These are phyloP conservation scores for Komagataella phaffii DNA, from an alignment of 805 yeast species.

Conservation along the genomic window DNA sequence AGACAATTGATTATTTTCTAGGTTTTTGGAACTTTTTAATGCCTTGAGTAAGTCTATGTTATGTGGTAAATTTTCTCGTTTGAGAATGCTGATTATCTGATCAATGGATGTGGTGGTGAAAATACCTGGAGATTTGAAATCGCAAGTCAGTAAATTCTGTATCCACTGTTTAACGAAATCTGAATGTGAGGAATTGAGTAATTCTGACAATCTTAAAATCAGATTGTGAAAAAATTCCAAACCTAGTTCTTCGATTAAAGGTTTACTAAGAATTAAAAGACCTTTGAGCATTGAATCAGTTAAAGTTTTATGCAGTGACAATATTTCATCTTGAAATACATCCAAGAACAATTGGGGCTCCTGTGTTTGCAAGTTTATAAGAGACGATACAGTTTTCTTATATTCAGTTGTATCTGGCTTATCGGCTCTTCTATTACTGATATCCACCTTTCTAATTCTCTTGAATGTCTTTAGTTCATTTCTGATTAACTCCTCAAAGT, in stretches of 20 bases:
- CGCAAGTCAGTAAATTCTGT: not conserved
- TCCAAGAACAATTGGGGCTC: not conserved
- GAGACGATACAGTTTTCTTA: slow-evolving; percentile 7
- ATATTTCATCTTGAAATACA: not conserved
- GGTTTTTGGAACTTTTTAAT: not conserved
- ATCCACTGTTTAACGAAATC: not conserved
- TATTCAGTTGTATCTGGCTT: slow-evolving; percentile 27
- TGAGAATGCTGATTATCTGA: not conserved
- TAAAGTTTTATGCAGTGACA: not conserved
- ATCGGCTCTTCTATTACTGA: slow-evolving; percentile 20
- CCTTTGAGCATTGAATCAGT: not conserved
- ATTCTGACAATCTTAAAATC: not conserved
- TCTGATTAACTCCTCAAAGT: slow-evolving; percentile 11
- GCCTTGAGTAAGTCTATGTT: not conserved
- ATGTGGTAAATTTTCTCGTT: not conserved
- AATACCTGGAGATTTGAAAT: not conserved
- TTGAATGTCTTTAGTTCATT: slow-evolving; percentile 31
- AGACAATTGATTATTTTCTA: not conserved
- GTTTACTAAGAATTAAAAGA: not conserved
- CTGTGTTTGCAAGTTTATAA: not conserved
- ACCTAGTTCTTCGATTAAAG: not conserved
- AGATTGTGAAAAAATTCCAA: not conserved
- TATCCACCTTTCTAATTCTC: slow-evolving; percentile 31
- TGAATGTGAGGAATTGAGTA: not conserved
- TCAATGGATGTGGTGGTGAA: not conserved